These are phyloP conservation scores for Picea glauca DNA, from an alignment of 75 land plant species.

Conservation along the genomic window DNA sequence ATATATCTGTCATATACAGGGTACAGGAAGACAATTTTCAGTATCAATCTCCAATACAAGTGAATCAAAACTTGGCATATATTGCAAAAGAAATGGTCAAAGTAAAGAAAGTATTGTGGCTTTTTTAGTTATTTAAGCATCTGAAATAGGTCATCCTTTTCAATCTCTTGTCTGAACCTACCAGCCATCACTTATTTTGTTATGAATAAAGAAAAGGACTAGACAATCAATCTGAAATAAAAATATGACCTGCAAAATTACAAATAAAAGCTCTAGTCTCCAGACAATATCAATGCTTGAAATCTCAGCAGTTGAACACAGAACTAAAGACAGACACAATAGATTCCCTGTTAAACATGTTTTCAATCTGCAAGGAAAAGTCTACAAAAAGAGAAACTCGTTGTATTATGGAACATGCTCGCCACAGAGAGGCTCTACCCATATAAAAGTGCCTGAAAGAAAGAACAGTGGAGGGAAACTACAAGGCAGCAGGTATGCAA, in stretches of 20 bases:
- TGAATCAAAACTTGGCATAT: too few species aligned
- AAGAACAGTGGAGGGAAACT: not conserved
- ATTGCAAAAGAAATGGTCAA: not conserved
- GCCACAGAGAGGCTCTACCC: not conserved
- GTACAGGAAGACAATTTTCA: not conserved
- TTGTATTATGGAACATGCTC: not conserved
- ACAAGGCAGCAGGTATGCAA: not conserved
- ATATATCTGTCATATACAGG: constrained; percentile 60
- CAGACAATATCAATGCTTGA: not conserved
- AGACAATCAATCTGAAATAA: not conserved
- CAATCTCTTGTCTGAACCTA: not conserved
- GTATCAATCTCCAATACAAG: not conserved
- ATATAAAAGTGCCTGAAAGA: not conserved
- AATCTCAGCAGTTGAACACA: not conserved
- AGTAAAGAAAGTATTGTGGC: not conserved
- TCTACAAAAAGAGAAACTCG: not conserved
- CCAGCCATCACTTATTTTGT: not conserved
- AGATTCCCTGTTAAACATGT: not conserved
- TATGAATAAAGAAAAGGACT: not conserved
- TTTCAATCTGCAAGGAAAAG: not conserved
- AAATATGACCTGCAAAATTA: not conserved
- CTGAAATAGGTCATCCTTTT: not conserved
- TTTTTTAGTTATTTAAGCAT: not conserved
- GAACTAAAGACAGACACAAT: not conserved
- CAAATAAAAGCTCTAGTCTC: not conserved